Percentiles rank a stretch among this genome's conserved stretches.
Conservation (phyloP, 352 stramenopile genomes). For the Globisporangium cylindrosporum region DNA sequence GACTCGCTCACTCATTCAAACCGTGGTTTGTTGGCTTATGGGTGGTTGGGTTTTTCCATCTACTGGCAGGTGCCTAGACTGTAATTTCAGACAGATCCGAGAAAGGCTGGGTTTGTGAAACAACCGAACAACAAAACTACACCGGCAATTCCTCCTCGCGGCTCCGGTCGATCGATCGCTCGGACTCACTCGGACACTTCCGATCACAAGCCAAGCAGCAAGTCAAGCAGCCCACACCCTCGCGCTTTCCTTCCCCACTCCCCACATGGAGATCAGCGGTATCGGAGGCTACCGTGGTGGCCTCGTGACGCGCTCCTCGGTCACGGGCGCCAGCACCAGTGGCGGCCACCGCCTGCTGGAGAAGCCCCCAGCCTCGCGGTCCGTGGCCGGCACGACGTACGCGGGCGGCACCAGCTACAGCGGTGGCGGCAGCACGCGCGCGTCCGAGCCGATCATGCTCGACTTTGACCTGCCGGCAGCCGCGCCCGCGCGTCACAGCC, state of each 20-base stretch:
- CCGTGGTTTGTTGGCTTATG: too few species aligned
- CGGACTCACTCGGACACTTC: neutral
- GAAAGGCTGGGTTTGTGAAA: neutral
- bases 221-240: too few species aligned
- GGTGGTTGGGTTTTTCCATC: too few species aligned
- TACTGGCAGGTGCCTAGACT: neutral
- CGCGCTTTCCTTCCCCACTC: too few species aligned
- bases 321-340: neutral
- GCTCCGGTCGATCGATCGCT: neutral
- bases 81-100: neutral
- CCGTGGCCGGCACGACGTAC: neutral
- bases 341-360: neutral
- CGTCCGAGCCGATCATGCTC: conserved; percentile 18
- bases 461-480: conserved; percentile 17
- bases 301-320: neutral
- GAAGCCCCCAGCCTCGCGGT: conserved; percentile 7
- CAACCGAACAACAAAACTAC: neutral
- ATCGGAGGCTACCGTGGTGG: conserved; percentile 10
- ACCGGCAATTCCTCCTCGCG: neutral
- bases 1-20: too few species aligned
- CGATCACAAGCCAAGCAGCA: neutral
- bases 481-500: neutral
- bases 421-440: neutral
- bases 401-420: neutral
- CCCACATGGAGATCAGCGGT: conserved; percentile 15